These are phyloP conservation scores for Pichia sp. DNA, from an alignment of 1,139 yeast genomes.

Conservation along the genomic window DNA sequence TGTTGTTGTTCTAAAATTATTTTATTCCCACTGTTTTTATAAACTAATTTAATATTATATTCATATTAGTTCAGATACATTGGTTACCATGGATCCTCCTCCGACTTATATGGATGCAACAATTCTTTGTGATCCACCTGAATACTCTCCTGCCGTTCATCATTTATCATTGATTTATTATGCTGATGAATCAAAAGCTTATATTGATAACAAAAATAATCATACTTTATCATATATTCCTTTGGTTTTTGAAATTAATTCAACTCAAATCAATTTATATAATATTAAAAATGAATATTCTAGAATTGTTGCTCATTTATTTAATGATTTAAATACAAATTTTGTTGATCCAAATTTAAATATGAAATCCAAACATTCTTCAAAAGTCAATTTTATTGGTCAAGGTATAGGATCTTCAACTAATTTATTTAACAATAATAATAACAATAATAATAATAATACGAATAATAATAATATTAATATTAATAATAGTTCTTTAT, in stretches of 20 bases:
- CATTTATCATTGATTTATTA: constrained; percentile 17
- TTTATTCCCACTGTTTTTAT: no score
- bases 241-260: constrained; percentile 26
- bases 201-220: background rate
- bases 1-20: no score
- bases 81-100: background rate
- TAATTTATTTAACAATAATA: constrained; percentile 1
- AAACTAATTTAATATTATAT: no score
- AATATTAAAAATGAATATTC: constrained; percentile 11
- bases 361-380: constrained; percentile 16
- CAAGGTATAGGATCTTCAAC: constrained; percentile 11
- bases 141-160: constrained; percentile 16
- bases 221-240: constrained; percentile 17
- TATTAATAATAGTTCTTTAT: background rate
- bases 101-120: background rate
- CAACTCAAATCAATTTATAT: constrained; percentile 27
- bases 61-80: no score
- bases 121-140: constrained; percentile 11
- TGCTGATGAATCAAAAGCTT: constrained; percentile 7
- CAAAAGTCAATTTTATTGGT: constrained; percentile 7
- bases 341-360: constrained; percentile 26
- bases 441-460: constrained; percentile 1
- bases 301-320: constrained; percentile 18
- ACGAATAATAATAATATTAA: background rate
- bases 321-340: constrained; percentile 19